Conservation (phyloP, 2,329 filamentous ascomycete genomes). For the Alternaria hordeiaustralica region DNA sequence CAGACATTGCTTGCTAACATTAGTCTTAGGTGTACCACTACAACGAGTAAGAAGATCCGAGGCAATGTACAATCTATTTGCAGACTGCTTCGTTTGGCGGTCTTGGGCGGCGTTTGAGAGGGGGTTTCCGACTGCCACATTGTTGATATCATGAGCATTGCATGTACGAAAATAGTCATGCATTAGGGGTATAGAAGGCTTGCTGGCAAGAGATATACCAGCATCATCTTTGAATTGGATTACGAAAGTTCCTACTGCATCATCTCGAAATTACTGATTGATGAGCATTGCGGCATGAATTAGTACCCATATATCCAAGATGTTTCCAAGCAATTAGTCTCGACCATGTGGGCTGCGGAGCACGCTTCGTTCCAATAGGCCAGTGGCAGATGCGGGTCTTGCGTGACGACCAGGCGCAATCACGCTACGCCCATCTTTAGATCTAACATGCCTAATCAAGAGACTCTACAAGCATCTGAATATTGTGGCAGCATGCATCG, state of each 20-base stretch:
- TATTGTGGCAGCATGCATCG: neutral
- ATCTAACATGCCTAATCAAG: neutral
- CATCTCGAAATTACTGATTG: neutral
- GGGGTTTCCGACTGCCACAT: conserved; percentile 5
- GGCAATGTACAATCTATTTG: conserved; percentile 2
- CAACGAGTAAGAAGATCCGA: conserved; percentile 69
- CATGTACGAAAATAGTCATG: conserved; percentile 16
- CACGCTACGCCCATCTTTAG: neutral
- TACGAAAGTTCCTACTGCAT: neutral
- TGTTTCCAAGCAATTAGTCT: neutral
- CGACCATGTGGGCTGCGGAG: conserved; percentile 1
- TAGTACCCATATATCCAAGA: neutral
- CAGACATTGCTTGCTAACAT: neutral
- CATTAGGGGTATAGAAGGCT: conserved; percentile 8
- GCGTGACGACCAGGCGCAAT: neutral
- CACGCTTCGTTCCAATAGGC: conserved; percentile 6
- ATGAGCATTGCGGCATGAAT: neutral
- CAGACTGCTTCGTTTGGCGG: conserved; percentile 16
- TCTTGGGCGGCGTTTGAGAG: conserved; percentile 43
- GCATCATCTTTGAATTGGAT: conserved; percentile 5
- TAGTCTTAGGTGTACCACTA: conserved; percentile 78
- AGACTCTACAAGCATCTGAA: neutral
- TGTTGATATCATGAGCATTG: conserved; percentile 11
- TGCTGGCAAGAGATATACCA: conserved; percentile 24
- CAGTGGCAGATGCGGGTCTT: neutral